Evolutionary conservation across 441 rosid species (phyloP).

Genomic region (Gossypium laxum): DNA sequence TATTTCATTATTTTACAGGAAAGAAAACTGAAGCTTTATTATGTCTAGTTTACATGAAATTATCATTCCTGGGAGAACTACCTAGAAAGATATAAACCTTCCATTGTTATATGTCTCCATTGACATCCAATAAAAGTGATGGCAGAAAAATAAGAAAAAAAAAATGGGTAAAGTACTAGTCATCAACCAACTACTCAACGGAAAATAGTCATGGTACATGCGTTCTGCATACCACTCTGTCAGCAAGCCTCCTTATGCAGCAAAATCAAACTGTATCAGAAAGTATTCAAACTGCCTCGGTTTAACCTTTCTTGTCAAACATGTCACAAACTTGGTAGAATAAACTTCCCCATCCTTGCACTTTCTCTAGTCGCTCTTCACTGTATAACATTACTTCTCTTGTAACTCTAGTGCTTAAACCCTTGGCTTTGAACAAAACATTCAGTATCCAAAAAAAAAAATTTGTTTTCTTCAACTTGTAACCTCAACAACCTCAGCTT

Average conservation of each 20-base stretch:
- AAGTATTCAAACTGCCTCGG: constrained; percentile 17
- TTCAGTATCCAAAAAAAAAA: constrained; percentile 5
- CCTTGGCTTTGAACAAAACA: constrained; percentile 12
- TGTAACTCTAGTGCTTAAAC: neutral
- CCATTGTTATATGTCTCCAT: constrained; percentile 14
- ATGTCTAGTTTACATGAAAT: constrained; percentile 11
- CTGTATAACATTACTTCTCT: constrained; percentile 8
- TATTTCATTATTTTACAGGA: neutral
- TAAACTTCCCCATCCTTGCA: constrained; percentile 10
- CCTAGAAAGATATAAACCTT: constrained; percentile 14
- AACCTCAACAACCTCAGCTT: constrained; percentile 60
- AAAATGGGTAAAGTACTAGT: constrained; percentile 11
- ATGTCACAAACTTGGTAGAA: constrained; percentile 5
- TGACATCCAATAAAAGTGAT: constrained; percentile 4
- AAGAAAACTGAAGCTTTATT: constrained; percentile 19
- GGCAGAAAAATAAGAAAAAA: constrained; percentile 1
- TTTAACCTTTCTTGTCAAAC: constrained; percentile 5
- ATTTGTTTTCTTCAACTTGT: constrained; percentile 33
- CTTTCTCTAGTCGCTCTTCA: neutral
- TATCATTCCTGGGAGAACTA: constrained; percentile 7
- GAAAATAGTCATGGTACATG: constrained; percentile 14
- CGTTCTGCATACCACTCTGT: constrained; percentile 18
- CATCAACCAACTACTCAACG: constrained; percentile 17
- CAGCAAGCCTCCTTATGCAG: constrained; percentile 13
- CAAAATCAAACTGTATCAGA: constrained; percentile 19